Conservation (phyloP, 768 basidiomycete genomes). For the Kwoniella newhampshirensis region DNA sequence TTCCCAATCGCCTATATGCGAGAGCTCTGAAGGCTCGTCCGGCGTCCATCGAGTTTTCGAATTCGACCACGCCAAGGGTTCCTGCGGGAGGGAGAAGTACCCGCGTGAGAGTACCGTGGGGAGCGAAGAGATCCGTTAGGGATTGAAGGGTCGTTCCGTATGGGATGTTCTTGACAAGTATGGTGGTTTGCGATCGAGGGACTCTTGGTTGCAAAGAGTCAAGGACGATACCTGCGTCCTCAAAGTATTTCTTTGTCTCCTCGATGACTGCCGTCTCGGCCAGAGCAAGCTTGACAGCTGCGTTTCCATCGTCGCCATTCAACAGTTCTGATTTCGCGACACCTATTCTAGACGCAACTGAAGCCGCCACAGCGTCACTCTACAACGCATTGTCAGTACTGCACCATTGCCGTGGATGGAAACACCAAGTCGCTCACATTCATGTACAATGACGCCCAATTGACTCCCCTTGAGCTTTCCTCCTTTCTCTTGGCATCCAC, state of each 20-base stretch:
- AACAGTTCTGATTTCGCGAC: conserved; percentile 84
- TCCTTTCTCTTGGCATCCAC: conserved; percentile 52
- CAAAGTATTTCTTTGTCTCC: conserved; percentile 88
- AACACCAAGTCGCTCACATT: conserved; percentile 70
- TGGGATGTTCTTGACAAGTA: conserved; percentile 95
- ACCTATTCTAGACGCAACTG: conserved; percentile 83
- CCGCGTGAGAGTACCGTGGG: conserved; percentile 68
- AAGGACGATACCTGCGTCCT: conserved; percentile 56
- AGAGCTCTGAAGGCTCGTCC: conserved; percentile 73
- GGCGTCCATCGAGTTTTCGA: conserved; percentile 69
- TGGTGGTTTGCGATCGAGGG: conserved; percentile 67
- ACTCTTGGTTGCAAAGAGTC: conserved; percentile 43
- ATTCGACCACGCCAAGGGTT: conserved; percentile 89
- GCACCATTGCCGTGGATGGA: no score
- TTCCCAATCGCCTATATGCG: conserved; percentile 82
- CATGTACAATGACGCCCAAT: conserved; percentile 79
- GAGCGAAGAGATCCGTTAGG: conserved; percentile 75
- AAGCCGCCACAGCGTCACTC: conserved; percentile 91
- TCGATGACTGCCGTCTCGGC: conserved; percentile 95
- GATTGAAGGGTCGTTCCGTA: conserved; percentile 76
- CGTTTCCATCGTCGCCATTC: conserved; percentile 64
- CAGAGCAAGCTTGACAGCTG: conserved; percentile 90
- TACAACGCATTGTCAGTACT: conserved; percentile 48
- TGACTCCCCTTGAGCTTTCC: conserved; percentile 40
- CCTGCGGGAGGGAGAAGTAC: conserved; percentile 87